Percentiles rank a stretch among this genome's conserved stretches.
Evolutionary conservation across 768 basidiomycete genomes (phyloP).

Genomic region (Thelephora aurantiotincta): DNA sequence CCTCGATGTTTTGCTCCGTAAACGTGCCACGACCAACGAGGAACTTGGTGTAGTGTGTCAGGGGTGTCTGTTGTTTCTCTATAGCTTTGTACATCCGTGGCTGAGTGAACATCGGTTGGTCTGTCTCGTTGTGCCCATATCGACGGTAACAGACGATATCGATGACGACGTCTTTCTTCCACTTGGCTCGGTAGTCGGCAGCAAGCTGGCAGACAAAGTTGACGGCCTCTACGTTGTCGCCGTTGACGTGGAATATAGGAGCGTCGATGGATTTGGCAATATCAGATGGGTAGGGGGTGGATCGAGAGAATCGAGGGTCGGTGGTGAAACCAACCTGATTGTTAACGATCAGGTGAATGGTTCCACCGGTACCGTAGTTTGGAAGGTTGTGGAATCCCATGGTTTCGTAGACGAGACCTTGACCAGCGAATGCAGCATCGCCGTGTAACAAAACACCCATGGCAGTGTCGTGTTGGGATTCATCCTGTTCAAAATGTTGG

Average conservation of each 20-base stretch:
- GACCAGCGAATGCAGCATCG: conserved; percentile 96
- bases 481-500: conserved; percentile 88
- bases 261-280: conserved; percentile 97
- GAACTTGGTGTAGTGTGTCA: conserved; percentile 87
- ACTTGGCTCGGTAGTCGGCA: conserved; percentile 95
- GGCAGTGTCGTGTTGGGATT: conserved; percentile 64
- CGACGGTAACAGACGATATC: conserved; percentile 99
- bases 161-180: conserved; percentile 96
- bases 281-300: conserved; percentile 95
- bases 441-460: conserved; percentile 96
- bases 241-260: conserved; percentile 99
- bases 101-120: conserved; percentile 97
- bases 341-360: conserved; percentile 96
- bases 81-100: conserved; percentile 98
- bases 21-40: conserved; percentile 86
- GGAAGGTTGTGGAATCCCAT: conserved; percentile 97
- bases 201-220: conserved; percentile 98
- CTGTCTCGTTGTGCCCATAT: conserved; percentile 99
- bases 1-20: conserved; percentile 91
- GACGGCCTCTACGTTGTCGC: conserved; percentile 96
- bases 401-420: conserved; percentile 97
- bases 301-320: conserved; percentile 93
- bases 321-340: conserved; percentile 99
- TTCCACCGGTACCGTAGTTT: conserved; percentile 93
- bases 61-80: conserved; percentile 81